Conservation (phyloP, 192 early-diverging fungal species). For the Physocladia obscura region DNA sequence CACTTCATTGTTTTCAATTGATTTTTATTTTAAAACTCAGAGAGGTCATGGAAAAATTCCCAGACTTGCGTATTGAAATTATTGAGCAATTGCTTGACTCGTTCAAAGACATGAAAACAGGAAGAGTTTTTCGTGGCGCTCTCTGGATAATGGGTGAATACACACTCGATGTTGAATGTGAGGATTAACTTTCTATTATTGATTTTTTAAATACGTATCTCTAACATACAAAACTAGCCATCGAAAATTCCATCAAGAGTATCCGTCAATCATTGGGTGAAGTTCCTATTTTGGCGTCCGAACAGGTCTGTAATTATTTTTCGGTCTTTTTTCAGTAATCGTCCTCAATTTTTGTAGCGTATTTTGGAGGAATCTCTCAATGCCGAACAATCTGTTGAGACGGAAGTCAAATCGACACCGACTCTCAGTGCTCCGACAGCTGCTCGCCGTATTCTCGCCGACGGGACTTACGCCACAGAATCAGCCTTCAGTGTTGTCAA, state of each 20-base stretch:
- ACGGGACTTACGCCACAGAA: constrained; percentile 98
- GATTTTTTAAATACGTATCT: too few relatives aligned
- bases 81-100: constrained; percentile 75
- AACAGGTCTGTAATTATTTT: constrained; percentile 56
- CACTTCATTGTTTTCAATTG: constrained; percentile 20
- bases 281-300: constrained; percentile 91
- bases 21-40: constrained; percentile 13
- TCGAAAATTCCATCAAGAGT: constrained; percentile 80
- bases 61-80: constrained; percentile 80
- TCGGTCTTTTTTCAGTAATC: constrained; percentile 4
- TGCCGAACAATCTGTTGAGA: constrained; percentile 51
- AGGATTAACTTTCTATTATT: neutral
- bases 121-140: constrained; percentile 91
- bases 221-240: constrained; percentile 46
- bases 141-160: constrained; percentile 99
- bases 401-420: constrained; percentile 38
- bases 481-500: constrained; percentile 72
- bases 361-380: constrained; percentile 64
- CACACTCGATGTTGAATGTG: constrained; percentile 45
- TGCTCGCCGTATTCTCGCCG: constrained; percentile 80
- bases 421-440: constrained; percentile 34
- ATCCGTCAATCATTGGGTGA: constrained; percentile 85
- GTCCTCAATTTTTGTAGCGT: constrained; percentile 35
- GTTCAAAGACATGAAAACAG: constrained; percentile 86
- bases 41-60: constrained; percentile 97